A percentile compares a stretch with the other conserved stretches of the same genome.
phyloP scores from a whole-genome alignment of 169 alveolate genomes.

The Cryptosporidium sp. region DNA sequence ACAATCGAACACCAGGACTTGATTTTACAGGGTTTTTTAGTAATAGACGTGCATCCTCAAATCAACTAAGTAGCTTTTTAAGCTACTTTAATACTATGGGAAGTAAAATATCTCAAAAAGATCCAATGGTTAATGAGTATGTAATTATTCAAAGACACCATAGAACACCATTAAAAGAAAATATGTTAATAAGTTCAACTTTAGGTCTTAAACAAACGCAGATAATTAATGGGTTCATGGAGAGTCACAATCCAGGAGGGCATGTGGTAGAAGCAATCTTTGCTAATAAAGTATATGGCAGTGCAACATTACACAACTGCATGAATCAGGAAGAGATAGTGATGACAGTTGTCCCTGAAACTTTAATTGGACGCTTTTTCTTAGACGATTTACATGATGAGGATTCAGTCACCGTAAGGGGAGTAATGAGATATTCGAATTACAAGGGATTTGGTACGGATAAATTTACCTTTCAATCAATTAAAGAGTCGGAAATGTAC shows the following conservation, averaged over 20 bases:
- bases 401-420: conserved; percentile 27
- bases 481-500: not conserved
- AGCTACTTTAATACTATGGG: conserved; percentile 16
- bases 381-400: not conserved
- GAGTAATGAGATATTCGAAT: conserved; percentile 9
- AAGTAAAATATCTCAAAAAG: not conserved
- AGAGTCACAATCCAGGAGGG: conserved; percentile 28
- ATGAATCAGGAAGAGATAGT: conserved; percentile 61
- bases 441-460: conserved; percentile 17
- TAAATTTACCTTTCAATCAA: not conserved
- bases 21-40: not conserved
- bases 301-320: not conserved
- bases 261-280: conserved; percentile 42
- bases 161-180: not conserved
- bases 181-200: not conserved
- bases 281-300: conserved; percentile 16
- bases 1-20: not conserved
- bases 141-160: conserved; percentile 41
- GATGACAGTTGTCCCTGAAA: conserved; percentile 41
- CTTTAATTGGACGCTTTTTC: conserved; percentile 38
- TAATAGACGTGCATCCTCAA: not conserved
- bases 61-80: conserved; percentile 8
- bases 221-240: conserved; percentile 31
- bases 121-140: not conserved
- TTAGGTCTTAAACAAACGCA: not conserved